Percentiles rank a stretch among this genome's conserved stretches.
phyloP scores from a whole-genome alignment of 257 asterid species.

The Salvia miltiorrhiza region DNA sequence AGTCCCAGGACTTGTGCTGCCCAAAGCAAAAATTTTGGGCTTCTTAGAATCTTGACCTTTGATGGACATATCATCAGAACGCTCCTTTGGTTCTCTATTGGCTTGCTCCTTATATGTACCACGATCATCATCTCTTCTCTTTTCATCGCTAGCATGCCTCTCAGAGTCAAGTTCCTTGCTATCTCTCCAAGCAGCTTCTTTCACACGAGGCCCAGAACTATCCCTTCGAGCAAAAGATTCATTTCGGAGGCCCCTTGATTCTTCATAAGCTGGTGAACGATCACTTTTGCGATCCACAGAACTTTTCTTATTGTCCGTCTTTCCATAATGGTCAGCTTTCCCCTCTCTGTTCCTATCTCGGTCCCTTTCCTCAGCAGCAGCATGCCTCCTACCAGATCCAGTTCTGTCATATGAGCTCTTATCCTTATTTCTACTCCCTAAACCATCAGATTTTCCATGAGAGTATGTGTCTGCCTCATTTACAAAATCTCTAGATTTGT shows the following conservation, averaged over 20 bases:
- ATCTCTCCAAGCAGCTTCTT: conserved; percentile 47
- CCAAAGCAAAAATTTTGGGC: conserved; percentile 43
- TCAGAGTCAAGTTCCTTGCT: conserved; percentile 36
- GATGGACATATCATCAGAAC: conserved; percentile 31
- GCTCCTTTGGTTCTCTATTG: conserved; percentile 32
- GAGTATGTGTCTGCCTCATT: conserved; percentile 44
- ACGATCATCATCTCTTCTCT: conserved; percentile 38
- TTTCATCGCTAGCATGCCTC: conserved; percentile 40
- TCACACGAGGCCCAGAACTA: conserved; percentile 42
- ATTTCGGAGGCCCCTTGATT: conserved; percentile 39
- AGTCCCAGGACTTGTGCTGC: conserved; percentile 26
- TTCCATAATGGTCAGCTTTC: conserved; percentile 48
- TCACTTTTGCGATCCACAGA: conserved; percentile 34
- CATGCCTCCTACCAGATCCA: conserved; percentile 58
- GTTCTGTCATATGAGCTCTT: conserved; percentile 49
- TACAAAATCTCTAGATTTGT: conserved; percentile 46
- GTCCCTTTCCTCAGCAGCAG: conserved; percentile 45
- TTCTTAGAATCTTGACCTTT: conserved; percentile 57
- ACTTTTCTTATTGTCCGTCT: conserved; percentile 37
- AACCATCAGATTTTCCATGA: conserved; percentile 47
- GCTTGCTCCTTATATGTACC: conserved; percentile 35
- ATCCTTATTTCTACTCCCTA: conserved; percentile 46
- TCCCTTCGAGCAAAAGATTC: conserved; percentile 50
- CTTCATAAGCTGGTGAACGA: conserved; percentile 51
- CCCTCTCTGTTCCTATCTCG: conserved; percentile 40